A percentile compares a stretch with the other conserved stretches of the same genome.
Conservation (phyloP, 1,139 yeast species). For the Trichomonascaceae sp. region DNA sequence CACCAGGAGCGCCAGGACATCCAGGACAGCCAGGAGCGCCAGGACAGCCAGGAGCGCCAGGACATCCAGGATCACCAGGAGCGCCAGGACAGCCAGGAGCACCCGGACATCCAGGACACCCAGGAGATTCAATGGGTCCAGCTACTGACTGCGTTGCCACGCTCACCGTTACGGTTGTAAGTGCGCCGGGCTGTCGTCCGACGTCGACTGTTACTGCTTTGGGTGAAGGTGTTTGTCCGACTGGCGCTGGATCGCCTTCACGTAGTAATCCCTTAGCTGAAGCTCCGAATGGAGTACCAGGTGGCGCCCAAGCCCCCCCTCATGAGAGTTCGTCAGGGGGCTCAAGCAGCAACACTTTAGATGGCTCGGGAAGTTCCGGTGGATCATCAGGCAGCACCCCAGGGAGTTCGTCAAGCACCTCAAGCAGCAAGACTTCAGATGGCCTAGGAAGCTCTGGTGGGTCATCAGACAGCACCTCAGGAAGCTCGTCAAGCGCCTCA, state of each 20-base stretch:
- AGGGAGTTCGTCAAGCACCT: too few species aligned
- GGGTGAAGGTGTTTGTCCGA: constrained; percentile 8
- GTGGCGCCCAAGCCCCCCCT: too few species aligned
- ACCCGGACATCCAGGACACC: background rate
- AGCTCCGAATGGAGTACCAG: constrained; percentile 11
- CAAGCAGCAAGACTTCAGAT: too few species aligned
- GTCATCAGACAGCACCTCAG: too few species aligned
- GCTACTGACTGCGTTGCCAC: constrained; percentile 9
- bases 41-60: background rate
- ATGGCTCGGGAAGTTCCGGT: too few species aligned
- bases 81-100: constrained; percentile 5
- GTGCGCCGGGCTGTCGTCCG: constrained; percentile 7
- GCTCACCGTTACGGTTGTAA: constrained; percentile 10
- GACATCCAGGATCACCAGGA: constrained; percentile 3
- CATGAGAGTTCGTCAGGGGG: constrained; percentile 8
- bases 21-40: background rate
- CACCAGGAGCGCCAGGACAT: background rate
- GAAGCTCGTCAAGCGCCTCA: too few species aligned
- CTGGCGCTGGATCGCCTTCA: constrained; percentile 7
- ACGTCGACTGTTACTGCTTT: constrained; percentile 9
- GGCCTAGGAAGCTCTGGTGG: too few species aligned
- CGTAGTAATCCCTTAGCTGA: constrained; percentile 1
- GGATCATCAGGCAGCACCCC: too few species aligned
- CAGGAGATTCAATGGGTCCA: constrained; percentile 2
- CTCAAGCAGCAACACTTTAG: too few species aligned